A percentile compares a stretch with the other conserved stretches of the same genome.
Evolutionary conservation across 2,329 filamentous ascomycete species (phyloP).

Genomic region (Fusarium anthophilum): DNA sequence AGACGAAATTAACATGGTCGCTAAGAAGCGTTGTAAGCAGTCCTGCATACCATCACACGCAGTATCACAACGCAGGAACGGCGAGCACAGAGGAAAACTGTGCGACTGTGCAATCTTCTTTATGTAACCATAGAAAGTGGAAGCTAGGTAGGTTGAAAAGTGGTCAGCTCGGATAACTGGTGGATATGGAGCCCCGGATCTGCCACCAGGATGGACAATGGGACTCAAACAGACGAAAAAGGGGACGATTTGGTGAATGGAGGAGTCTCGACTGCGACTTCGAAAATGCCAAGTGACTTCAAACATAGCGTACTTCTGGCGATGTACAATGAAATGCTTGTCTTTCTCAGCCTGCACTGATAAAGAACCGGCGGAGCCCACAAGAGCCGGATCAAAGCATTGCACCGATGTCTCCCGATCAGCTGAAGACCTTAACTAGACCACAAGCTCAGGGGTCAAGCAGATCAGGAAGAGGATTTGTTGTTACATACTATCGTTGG

Average conservation of each 20-base stretch:
- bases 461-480: conserved; percentile 3
- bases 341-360: conserved; percentile 14
- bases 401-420: conserved; percentile 11
- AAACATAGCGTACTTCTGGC: neutral
- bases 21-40: neutral
- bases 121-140: conserved; percentile 4
- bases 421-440: conserved; percentile 10
- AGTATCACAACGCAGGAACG: conserved; percentile 23
- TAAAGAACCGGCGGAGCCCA: conserved; percentile 10
- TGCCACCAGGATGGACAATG: conserved; percentile 21
- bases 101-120: conserved; percentile 11
- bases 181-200: conserved; percentile 39
- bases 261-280: neutral
- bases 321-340: conserved; percentile 8
- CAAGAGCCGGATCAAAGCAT: conserved; percentile 14
- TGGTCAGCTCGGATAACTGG: conserved; percentile 33
- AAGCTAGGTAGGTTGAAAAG: conserved; percentile 1
- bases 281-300: conserved; percentile 3
- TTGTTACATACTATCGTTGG: neutral
- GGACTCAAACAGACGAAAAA: conserved; percentile 9
- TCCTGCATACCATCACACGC: neutral
- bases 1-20: neutral
- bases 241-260: neutral
- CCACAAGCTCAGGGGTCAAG: conserved; percentile 1
- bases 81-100: conserved; percentile 21